Conservation (phyloP, 352 stramenopile genomes). For the Phytopythium litorale region DNA sequence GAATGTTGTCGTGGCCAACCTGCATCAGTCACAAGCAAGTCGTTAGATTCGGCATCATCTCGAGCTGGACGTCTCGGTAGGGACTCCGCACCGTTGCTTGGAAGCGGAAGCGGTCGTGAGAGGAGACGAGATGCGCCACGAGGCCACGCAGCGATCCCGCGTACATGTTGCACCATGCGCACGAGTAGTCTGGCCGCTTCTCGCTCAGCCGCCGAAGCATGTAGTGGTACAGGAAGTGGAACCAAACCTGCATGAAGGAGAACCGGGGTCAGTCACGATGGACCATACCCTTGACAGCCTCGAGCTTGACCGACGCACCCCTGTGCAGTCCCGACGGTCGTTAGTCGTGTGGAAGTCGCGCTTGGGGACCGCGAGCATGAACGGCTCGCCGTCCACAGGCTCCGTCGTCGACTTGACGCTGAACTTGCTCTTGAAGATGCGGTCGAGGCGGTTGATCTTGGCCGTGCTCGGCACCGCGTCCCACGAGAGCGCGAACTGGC, state of each 20-base stretch:
- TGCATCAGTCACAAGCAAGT: conserved; percentile 9
- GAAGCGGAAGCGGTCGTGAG: conserved; percentile 76
- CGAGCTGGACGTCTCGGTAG: neutral
- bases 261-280: neutral
- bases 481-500: conserved; percentile 49
- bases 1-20: conserved; percentile 74
- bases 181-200: conserved; percentile 78
- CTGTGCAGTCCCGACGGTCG: conserved; percentile 18
- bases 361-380: conserved; percentile 40
- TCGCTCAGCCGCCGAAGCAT: conserved; percentile 80
- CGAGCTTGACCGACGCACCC: conserved; percentile 16
- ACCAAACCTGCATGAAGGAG: conserved; percentile 51
- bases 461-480: conserved; percentile 28
- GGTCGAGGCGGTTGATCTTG: conserved; percentile 42
- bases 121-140: conserved; percentile 71
- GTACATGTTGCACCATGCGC: conserved; percentile 83
- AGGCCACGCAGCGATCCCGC: conserved; percentile 66
- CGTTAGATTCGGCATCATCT: neutral
- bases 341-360: conserved; percentile 13
- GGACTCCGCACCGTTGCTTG: conserved; percentile 47
- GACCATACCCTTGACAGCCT: neutral
- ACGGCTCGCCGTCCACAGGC: conserved; percentile 18
- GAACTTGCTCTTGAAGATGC: conserved; percentile 35
- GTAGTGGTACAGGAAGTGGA: conserved; percentile 81
- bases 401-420: conserved; percentile 12